phyloP scores from a whole-genome alignment of 1,139 yeast species.

The Tardiomyces digboiensis region DNA sequence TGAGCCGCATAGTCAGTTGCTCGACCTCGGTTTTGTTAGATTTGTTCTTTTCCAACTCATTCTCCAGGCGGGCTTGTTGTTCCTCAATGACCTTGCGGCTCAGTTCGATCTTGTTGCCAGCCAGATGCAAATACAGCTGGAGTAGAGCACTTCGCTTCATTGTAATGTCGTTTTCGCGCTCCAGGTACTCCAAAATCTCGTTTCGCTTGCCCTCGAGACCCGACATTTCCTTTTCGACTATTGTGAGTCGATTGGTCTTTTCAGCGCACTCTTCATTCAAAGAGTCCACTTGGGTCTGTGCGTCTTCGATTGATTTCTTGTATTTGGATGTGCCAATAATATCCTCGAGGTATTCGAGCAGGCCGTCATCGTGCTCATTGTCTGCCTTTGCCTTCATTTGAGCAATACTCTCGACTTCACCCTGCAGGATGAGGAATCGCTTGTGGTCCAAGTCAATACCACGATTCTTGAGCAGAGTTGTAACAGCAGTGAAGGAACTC shows the following conservation, averaged over 20 bases:
- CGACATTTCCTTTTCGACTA: constrained; percentile 70
- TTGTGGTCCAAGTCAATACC: constrained; percentile 96
- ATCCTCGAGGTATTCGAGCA: constrained; percentile 90
- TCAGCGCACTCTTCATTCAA: constrained; percentile 74
- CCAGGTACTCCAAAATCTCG: constrained; percentile 58
- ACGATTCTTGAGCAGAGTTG: constrained; percentile 59
- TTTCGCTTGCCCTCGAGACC: constrained; percentile 61
- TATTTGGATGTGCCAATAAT: constrained; percentile 91
- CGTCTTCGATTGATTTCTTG: constrained; percentile 64
- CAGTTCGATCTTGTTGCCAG: constrained; percentile 31
- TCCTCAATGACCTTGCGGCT: constrained; percentile 32
- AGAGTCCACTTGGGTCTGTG: constrained; percentile 49
- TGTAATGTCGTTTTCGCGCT: constrained; percentile 52
- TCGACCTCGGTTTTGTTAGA: constrained; percentile 32
- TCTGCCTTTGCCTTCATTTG: constrained; percentile 99
- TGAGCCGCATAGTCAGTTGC: constrained; percentile 1
- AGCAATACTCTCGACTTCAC: constrained; percentile 97
- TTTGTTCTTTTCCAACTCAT: constrained; percentile 36
- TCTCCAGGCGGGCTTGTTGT: constrained; percentile 38
- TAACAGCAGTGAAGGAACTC: constrained; percentile 74
- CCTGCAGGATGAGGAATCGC: constrained; percentile 88
- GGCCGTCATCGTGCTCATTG: constrained; percentile 84
- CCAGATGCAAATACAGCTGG: constrained; percentile 43
- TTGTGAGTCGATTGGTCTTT: constrained; percentile 68
- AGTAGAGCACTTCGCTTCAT: constrained; percentile 44